Base-by-base conservation (phyloP, 768 basidiomycete species). In the Sarcomyxa edulis region DNA sequence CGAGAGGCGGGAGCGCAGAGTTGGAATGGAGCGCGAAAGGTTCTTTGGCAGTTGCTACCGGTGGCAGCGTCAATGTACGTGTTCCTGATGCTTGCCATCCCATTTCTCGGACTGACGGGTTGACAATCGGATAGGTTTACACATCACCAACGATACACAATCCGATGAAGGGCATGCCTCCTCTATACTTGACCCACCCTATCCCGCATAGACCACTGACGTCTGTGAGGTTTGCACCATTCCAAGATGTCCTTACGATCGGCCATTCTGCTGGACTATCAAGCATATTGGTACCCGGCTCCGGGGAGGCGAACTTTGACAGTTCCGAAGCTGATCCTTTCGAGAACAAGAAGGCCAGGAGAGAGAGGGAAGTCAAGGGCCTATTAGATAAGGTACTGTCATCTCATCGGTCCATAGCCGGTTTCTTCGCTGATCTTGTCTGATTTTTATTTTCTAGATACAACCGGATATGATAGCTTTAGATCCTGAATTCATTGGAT, bases 261-360 rank as follows among this genome's bases (percentile, higher is more conserved):
- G 85, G 89, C 1, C 92, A 94, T 55, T 54, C 71, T 4, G 68
- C 67, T 0, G 95, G 95, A 1, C 65, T 98, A 12, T 88, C 88
- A 4, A 85, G 77, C 28, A 74, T 98, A 35, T 70, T 98, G 39
- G 83, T 98, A 0, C 96, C 96, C 1, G 95, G 95, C 19, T 66
- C 82, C 7, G 96, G 95, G 23, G 94, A 98, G 59, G 79, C 94
- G 32, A 93, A 96, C 68, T 95, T 93, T 56, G 96, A 99, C 53
- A 87, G 84, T 42, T 59, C 72, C 10, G 96, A 98, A 59, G 89
- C 91, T 0, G 94, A 99, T 74, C 92, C 94, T 3, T 97, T 86
- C 64, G 95, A 99, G 61, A 76, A 82, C 52, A 79, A 74, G 58
- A 81, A 78, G 45, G 71, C 85, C 15, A 63, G 92, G 41, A 71